A percentile compares a stretch with the other conserved stretches of the same genome.
phyloP scores from a whole-genome alignment of 2,329 filamentous ascomycete genomes.

The Diaporthe vexans region DNA sequence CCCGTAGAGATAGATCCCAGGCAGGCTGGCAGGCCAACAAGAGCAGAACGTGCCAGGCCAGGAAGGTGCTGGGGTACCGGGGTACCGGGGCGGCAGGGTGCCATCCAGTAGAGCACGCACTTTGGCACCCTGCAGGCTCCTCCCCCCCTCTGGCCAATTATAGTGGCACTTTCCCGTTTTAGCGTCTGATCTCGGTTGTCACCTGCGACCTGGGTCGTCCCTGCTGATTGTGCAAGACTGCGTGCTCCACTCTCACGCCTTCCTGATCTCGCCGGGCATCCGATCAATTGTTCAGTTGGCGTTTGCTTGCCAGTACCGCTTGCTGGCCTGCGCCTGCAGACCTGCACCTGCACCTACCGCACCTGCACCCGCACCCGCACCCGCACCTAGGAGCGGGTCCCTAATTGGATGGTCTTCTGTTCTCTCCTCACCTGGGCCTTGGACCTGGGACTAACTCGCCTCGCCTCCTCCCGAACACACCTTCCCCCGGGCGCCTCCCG shows the following conservation, averaged over 20 bases:
- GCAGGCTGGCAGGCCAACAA: not conserved
- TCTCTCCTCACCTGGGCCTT: conserved; percentile 32
- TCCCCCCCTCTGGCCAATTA: conserved; percentile 23
- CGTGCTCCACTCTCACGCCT: conserved; percentile 28
- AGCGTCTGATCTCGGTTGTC: conserved; percentile 34
- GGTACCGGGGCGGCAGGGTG: not conserved
- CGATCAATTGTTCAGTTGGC: conserved; percentile 34
- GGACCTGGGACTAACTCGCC: conserved; percentile 18
- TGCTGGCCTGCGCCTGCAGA: not conserved
- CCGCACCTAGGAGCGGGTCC: not conserved
- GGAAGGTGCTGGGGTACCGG: not conserved
- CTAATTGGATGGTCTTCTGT: conserved; percentile 22
- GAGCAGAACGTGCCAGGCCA: not conserved
- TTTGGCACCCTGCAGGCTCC: conserved; percentile 20
- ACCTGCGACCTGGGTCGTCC: conserved; percentile 28
- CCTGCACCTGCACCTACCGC: not conserved
- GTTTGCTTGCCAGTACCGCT: conserved; percentile 30
- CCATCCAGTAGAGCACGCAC: not conserved
- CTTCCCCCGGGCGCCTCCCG: conserved; percentile 20
- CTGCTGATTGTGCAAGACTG: conserved; percentile 34
- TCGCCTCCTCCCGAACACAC: conserved; percentile 33
- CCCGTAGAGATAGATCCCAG: not conserved
- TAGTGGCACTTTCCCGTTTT: conserved; percentile 35
- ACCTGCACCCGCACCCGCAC: not conserved
- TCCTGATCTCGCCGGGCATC: conserved; percentile 33